phyloP scores from a whole-genome alignment of 2,329 filamentous ascomycete genomes.

The Ophiobolus disseminans region DNA sequence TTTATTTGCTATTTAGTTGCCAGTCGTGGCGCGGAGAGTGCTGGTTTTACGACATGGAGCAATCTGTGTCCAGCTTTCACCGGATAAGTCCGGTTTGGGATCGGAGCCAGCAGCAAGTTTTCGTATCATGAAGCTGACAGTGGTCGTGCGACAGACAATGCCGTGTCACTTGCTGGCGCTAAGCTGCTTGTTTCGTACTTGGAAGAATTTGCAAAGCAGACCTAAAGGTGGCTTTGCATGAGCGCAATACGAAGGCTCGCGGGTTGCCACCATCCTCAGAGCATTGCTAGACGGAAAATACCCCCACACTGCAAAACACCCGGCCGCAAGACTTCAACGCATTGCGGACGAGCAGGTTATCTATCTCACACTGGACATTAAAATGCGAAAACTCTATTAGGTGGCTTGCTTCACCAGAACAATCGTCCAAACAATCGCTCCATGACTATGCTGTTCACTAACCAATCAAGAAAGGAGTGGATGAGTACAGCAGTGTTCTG shows the following conservation, averaged over 20 bases:
- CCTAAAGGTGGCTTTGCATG: conserved; percentile 26
- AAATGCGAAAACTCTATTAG: neutral
- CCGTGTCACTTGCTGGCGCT: conserved; percentile 71
- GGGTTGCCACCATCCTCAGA: too few relatives aligned
- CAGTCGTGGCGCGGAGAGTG: too few relatives aligned
- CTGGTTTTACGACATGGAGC: too few relatives aligned
- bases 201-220: conserved; percentile 60
- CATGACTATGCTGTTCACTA: neutral
- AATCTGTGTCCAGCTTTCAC: too few relatives aligned
- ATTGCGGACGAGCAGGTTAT: neutral
- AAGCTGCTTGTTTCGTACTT: conserved; percentile 73
- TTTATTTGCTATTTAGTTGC: neutral
- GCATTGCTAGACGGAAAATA: neutral
- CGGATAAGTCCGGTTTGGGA: neutral
- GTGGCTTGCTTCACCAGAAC: neutral
- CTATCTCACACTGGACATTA: neutral
- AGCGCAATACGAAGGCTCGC: conserved; percentile 18
- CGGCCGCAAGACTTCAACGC: conserved; percentile 1
- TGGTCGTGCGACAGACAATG: conserved; percentile 66
- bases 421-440: too few relatives aligned
- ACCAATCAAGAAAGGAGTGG: neutral
- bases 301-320: neutral
- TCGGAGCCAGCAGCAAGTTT: neutral
- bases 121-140: conserved; percentile 20
- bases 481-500: conserved; percentile 11